These are phyloP conservation scores for Sicyos edulis DNA, from an alignment of 306 rosid genomes.

Conservation along the genomic window DNA sequence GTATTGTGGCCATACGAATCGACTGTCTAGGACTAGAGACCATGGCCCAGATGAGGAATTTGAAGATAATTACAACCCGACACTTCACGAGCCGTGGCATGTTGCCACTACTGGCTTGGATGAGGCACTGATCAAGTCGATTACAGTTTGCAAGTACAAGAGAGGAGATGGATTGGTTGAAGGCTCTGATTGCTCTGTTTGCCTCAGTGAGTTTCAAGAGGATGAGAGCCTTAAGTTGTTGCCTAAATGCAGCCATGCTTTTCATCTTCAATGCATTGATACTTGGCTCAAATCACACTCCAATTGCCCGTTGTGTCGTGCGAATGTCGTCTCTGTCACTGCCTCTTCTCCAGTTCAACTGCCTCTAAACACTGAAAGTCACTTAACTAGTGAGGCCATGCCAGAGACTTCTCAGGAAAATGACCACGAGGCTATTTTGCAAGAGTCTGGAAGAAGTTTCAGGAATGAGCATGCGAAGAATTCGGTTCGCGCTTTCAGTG, in stretches of 20 bases:
- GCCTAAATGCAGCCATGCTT: conserved; percentile 89
- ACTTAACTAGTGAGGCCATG: conserved; percentile 29
- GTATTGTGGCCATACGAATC: conserved; percentile 49
- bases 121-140: conserved; percentile 65
- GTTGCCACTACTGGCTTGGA: conserved; percentile 57
- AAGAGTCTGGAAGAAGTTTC: conserved; percentile 25
- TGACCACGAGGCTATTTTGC: conserved; percentile 20
- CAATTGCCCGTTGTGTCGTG: conserved; percentile 86
- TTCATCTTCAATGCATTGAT: conserved; percentile 81
- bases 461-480: conserved; percentile 41
- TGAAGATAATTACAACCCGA: conserved; percentile 46
- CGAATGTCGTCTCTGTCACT: conserved; percentile 40
- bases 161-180: conserved; percentile 61
- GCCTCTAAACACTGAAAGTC: conserved; percentile 21
- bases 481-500: conserved; percentile 50
- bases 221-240: conserved; percentile 59
- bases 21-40: conserved; percentile 24
- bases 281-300: conserved; percentile 92
- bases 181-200: conserved; percentile 73
- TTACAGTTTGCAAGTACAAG: conserved; percentile 67
- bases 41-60: conserved; percentile 31
- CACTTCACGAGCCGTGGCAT: conserved; percentile 72
- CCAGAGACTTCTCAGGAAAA: conserved; percentile 28
- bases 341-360: conserved; percentile 31
- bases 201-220: conserved; percentile 65